These are phyloP conservation scores for Cryptosporidium xiaoi DNA, from an alignment of 169 alveolate species.

Conservation along the genomic window DNA sequence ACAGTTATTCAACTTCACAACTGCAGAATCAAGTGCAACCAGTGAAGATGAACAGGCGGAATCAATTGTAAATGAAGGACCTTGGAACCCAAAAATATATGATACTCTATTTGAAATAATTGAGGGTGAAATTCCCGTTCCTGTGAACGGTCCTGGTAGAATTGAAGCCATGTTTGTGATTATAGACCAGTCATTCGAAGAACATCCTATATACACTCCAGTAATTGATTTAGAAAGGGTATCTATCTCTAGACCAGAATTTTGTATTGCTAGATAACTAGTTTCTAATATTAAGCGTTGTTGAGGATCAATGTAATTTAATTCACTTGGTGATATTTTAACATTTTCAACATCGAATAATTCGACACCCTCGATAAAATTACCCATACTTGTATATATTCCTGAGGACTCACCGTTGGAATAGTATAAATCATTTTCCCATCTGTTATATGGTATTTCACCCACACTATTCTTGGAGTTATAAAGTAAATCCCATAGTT, in stretches of 20 bases:
- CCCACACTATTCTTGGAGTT: conserved; percentile 7
- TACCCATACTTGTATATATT: conserved; percentile 40
- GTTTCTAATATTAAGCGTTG: conserved; percentile 81
- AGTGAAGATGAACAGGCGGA: conserved; percentile 83
- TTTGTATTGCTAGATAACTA: conserved; percentile 20
- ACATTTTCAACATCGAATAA: conserved; percentile 74
- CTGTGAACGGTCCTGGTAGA: conserved; percentile 78
- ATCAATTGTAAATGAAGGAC: conserved; percentile 79
- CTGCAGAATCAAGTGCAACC: conserved; percentile 80
- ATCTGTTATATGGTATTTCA: conserved; percentile 58
- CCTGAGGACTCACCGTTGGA: neutral
- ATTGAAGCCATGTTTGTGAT: conserved; percentile 70
- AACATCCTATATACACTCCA: conserved; percentile 78
- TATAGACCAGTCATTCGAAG: conserved; percentile 77
- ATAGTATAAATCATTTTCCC: conserved; percentile 40
- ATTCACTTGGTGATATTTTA: conserved; percentile 75
- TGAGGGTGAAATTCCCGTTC: conserved; percentile 77
- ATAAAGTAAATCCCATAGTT: conserved; percentile 29
- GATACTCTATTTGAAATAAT: conserved; percentile 79
- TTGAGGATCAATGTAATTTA: conserved; percentile 81
- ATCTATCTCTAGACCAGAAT: conserved; percentile 14
- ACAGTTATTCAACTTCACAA: conserved; percentile 35
- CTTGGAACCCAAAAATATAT: conserved; percentile 77
- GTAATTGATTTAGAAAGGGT: conserved; percentile 16
- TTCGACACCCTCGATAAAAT: conserved; percentile 63